Conservation (phyloP, 805 yeast genomes). For the Hanseniaspora occidentalis region DNA sequence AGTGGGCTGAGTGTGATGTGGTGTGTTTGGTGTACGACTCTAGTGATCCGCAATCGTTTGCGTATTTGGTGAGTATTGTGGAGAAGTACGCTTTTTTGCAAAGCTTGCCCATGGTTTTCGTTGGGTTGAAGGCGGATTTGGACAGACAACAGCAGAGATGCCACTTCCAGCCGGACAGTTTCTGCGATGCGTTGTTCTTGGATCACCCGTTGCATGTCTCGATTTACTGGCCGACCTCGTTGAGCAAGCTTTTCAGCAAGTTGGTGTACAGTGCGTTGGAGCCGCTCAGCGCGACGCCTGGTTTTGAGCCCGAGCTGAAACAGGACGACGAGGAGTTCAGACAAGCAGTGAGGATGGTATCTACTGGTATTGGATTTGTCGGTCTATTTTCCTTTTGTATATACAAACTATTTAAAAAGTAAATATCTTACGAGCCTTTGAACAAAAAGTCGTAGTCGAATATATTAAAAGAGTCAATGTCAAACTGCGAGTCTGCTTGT, state of each 20-base stretch:
- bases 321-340: conserved; percentile 37
- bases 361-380: conserved; percentile 59
- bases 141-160: conserved; percentile 92
- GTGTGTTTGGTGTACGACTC: conserved; percentile 86
- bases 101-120: conserved; percentile 71
- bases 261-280: conserved; percentile 76
- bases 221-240: conserved; percentile 77
- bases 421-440: not conserved
- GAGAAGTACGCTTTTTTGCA: conserved; percentile 43
- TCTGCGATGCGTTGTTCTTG: conserved; percentile 50
- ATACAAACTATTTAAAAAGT: conserved; percentile 28
- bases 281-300: conserved; percentile 72
- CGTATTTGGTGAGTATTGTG: conserved; percentile 62
- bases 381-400: conserved; percentile 53
- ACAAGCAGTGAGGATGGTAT: conserved; percentile 45
- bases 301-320: conserved; percentile 51
- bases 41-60: conserved; percentile 90
- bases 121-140: conserved; percentile 87
- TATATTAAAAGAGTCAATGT: not conserved
- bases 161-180: conserved; percentile 77
- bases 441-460: not conserved
- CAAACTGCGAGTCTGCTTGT: no score
- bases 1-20: conserved; percentile 81
- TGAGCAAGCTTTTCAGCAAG: conserved; percentile 75
- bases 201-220: conserved; percentile 86